phyloP scores from a whole-genome alignment of 2,329 filamentous ascomycete genomes.

The Pseudodiploospora longispora region DNA sequence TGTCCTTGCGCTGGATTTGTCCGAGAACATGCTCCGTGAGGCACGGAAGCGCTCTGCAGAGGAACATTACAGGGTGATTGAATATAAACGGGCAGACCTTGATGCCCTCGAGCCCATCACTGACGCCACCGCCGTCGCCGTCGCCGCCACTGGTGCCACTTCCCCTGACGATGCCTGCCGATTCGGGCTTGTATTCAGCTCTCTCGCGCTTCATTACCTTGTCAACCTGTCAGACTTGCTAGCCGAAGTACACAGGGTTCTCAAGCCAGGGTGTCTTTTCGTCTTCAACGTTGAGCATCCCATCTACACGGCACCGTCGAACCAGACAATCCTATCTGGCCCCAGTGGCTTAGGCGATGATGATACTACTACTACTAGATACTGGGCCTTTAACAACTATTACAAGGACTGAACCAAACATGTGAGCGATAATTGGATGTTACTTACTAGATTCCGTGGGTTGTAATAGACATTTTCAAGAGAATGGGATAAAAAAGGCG shows the following conservation, averaged over 20 bases:
- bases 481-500: too few species aligned
- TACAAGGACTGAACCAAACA: slow-evolving; percentile 7
- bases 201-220: slow-evolving; percentile 34
- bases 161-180: too few species aligned
- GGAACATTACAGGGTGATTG: slow-evolving; percentile 19
- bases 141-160: slow-evolving; percentile 6
- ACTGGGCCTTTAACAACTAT: slow-evolving; percentile 36
- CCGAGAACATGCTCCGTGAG: slow-evolving; percentile 33
- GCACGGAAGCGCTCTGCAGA: slow-evolving; percentile 17
- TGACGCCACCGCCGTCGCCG: slow-evolving; percentile 14
- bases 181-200: slow-evolving; percentile 27
- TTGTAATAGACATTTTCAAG: too few species aligned
- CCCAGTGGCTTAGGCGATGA: slow-evolving; percentile 1
- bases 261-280: slow-evolving; percentile 27
- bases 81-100: slow-evolving; percentile 25
- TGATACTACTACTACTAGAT: slow-evolving; percentile 20
- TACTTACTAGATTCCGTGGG: too few species aligned
- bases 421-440: too few species aligned
- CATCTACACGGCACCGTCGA: slow-evolving; percentile 33
- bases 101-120: slow-evolving; percentile 20
- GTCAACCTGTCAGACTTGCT: slow-evolving; percentile 24
- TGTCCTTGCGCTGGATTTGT: slow-evolving; percentile 33
- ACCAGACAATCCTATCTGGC: slow-evolving; percentile 18
- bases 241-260: slow-evolving; percentile 19
- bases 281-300: slow-evolving; percentile 42